Base-by-base conservation (phyloP, 139 green algal species). In the Auxenochlorella pyrenoidosa region DNA sequence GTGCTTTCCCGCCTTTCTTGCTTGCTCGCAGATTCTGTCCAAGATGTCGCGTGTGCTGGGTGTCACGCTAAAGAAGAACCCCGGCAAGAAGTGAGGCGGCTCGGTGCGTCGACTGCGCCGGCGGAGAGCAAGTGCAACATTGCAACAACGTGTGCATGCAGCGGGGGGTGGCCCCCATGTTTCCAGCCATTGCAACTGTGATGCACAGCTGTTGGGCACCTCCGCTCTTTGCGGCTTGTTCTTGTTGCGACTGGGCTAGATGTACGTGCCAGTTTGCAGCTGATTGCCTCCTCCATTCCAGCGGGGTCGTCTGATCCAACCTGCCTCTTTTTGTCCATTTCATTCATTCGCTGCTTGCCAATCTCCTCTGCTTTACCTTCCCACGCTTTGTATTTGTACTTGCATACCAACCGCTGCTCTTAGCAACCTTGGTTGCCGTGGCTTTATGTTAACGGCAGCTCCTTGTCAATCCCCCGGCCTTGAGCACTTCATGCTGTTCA, bases 1-100 rank as follows among this genome's bases (percentile, higher is more conserved):
- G 65, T 12, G 51, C 13, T 18, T 71, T 84, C 16, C 38, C 59
- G 2, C 13, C 43, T 38, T 66, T 18, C 3, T 30, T 82, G 1
- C 40, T 22, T 75, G 1, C 40, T 32, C 34, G 81, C 89, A 92
- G 82, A 91, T 98, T 24, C 86, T 99, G 43, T 90, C 79, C 18
- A 99, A 99, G 91, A 87, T 99, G 79, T 98, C 97, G 24, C 90
- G 96, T 0, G 91, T 95, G 13, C 89, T 99, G 51, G 97, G 96
- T 19, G 96, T 97, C 19, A 91, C 86, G 12, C 82, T 96, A 41
- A 90, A 85, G 54, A 94, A 94, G 75, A 94, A 94, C 65, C 83
- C 86, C 34, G 80, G 77, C 83, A 94, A 94, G 82, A 94, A 89
- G 65, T 91, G 88, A 89, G 68, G 34, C n/a, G n/a, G 47, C 54